These are phyloP conservation scores for Kwoniella botswanensis DNA, from an alignment of 768 basidiomycete species.

Conservation along the genomic window DNA sequence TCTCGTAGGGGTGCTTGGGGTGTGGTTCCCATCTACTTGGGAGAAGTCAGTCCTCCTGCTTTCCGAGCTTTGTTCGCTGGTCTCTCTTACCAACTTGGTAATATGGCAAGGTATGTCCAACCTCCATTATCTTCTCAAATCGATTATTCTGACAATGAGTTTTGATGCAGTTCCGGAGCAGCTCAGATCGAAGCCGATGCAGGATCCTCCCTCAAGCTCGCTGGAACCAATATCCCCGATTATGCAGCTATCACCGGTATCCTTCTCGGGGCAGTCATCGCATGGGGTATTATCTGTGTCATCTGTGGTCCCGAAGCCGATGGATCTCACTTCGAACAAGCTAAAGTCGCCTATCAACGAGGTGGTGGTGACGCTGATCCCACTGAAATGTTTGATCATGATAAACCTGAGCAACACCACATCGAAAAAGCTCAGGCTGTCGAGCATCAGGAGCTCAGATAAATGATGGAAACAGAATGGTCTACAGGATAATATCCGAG, in stretches of 20 bases:
- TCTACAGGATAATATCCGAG: too few species aligned
- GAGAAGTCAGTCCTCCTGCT: conserved; percentile 78
- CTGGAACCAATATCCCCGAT: conserved; percentile 63
- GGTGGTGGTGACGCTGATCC: conserved; percentile 63
- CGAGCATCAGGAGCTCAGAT: conserved; percentile 11
- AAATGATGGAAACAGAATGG: not conserved
- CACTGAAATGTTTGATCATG: conserved; percentile 59
- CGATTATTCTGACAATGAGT: too few species aligned
- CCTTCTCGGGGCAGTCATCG: conserved; percentile 79
- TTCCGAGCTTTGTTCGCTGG: conserved; percentile 89
- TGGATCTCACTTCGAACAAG: conserved; percentile 80
- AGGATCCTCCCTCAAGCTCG: conserved; percentile 65
- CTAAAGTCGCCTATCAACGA: conserved; percentile 77
- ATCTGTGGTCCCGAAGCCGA: conserved; percentile 82
- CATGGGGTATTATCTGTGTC: conserved; percentile 75
- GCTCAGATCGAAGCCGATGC: conserved; percentile 79
- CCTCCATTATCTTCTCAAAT: too few species aligned
- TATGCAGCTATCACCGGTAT: conserved; percentile 79
- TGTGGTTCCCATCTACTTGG: conserved; percentile 80
- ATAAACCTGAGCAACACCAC: conserved; percentile 26
- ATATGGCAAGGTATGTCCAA: conserved; percentile 67
- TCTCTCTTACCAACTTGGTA: conserved; percentile 71
- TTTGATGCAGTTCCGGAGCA: conserved; percentile 71
- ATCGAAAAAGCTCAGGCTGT: conserved; percentile 24
- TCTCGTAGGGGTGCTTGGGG: conserved; percentile 73